Evolutionary conservation across 352 stramenopile genomes (phyloP).

Genomic region (Globisporangium orthogonon): DNA sequence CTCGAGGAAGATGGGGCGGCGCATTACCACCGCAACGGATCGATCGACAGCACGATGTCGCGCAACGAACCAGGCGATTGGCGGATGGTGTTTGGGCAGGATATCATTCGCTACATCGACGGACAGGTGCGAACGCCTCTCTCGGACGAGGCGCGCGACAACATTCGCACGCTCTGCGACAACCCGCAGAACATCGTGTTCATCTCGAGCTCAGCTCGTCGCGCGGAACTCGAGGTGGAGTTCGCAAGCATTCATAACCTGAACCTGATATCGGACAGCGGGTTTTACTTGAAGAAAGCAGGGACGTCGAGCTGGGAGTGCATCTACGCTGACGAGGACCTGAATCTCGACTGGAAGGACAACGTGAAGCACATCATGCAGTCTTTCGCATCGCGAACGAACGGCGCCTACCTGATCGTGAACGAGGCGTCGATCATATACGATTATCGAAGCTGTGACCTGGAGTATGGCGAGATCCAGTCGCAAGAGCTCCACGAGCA

Average conservation of each 20-base stretch:
- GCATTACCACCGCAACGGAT: slow-evolving; percentile 17
- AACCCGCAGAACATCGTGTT: slow-evolving; percentile 70
- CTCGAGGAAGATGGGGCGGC: slow-evolving; percentile 48
- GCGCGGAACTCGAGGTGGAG: slow-evolving; percentile 46
- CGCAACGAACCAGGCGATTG: slow-evolving; percentile 14
- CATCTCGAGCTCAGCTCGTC: slow-evolving; percentile 52
- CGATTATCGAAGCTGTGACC: slow-evolving; percentile 97
- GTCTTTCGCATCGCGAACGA: slow-evolving; percentile 95
- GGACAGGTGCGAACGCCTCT: slow-evolving; percentile 65
- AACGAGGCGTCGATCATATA: slow-evolving; percentile 97
- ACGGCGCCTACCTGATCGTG: slow-evolving; percentile 96
- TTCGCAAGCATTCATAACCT: slow-evolving; percentile 42
- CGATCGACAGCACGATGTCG: slow-evolving; percentile 44
- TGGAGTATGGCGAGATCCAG: slow-evolving; percentile 98
- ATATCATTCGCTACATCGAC: slow-evolving; percentile 51
- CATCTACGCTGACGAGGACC: slow-evolving; percentile 35
- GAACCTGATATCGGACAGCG: slow-evolving; percentile 65
- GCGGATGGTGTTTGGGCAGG: slow-evolving; percentile 13
- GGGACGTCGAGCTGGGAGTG: slow-evolving; percentile 42
- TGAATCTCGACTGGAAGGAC: slow-evolving; percentile 91
- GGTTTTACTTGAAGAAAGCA: slow-evolving; percentile 53
- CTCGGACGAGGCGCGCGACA: slow-evolving; percentile 43
- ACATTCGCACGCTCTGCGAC: slow-evolving; percentile 42
- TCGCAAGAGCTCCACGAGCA: slow-evolving; percentile 89
- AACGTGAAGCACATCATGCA: slow-evolving; percentile 95